phyloP scores from a whole-genome alignment of 306 rosid genomes.

The Dalbergia cultrata region DNA sequence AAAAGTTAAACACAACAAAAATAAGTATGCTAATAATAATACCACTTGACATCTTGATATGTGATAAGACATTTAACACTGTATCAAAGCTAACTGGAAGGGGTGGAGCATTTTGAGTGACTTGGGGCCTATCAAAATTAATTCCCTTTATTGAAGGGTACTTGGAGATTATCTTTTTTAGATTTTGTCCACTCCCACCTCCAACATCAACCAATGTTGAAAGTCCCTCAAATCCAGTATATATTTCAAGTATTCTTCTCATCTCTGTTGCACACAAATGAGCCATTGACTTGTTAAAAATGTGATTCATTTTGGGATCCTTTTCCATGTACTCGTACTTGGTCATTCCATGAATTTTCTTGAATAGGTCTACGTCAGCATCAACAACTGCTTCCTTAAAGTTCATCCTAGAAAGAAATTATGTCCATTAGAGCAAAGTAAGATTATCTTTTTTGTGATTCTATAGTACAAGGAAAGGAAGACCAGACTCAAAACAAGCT shows the following conservation, averaged over 20 bases:
- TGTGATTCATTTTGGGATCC: conserved; percentile 4
- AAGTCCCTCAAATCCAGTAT: conserved; percentile 48
- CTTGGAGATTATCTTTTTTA: conserved; percentile 43
- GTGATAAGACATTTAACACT: background rate
- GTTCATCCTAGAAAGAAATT: conserved; percentile 30
- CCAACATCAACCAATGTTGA: conserved; percentile 54
- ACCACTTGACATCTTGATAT: background rate
- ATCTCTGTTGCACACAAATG: conserved; percentile 10
- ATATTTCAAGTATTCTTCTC: conserved; percentile 42
- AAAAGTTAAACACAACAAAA: background rate
- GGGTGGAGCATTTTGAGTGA: conserved; percentile 42
- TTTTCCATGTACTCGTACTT: conserved; percentile 26
- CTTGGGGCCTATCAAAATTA: conserved; percentile 59
- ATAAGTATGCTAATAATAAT: background rate
- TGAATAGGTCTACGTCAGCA: conserved; percentile 45
- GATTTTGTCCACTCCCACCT: conserved; percentile 52
- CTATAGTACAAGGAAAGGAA: too few species aligned
- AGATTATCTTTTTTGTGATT: too few species aligned
- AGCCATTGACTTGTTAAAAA: conserved; percentile 46
- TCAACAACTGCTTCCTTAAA: conserved; percentile 48
- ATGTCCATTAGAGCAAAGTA: background rate
- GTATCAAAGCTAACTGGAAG: conserved; percentile 24
- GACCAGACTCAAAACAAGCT: too few species aligned
- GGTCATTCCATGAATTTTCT: conserved; percentile 43
- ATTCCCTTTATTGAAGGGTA: conserved; percentile 50